These are phyloP conservation scores for Ophiostoma perfectum DNA, from an alignment of 2,329 filamentous ascomycete species.

Conservation along the genomic window DNA sequence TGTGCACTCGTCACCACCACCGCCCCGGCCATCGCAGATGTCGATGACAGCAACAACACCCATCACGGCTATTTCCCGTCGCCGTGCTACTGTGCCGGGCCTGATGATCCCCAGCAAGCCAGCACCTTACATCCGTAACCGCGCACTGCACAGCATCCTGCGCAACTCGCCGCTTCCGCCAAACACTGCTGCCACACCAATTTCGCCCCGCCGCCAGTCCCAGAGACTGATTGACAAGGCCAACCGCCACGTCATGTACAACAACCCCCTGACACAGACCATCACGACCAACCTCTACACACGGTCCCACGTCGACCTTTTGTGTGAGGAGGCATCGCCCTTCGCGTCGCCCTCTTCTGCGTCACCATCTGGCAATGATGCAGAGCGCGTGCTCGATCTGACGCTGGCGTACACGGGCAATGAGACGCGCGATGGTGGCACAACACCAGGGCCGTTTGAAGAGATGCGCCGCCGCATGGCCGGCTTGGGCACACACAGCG, in stretches of 20 bases:
- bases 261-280: slow-evolving; percentile 57
- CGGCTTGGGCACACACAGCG: slow-evolving; percentile 40
- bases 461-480: slow-evolving; percentile 57
- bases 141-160: slow-evolving; percentile 57
- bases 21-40: background rate
- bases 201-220: slow-evolving; percentile 51
- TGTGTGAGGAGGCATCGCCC: slow-evolving; percentile 52
- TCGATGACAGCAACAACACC: background rate
- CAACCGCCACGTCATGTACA: slow-evolving; percentile 54
- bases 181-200: slow-evolving; percentile 44
- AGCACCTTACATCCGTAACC: slow-evolving; percentile 55
- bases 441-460: slow-evolving; percentile 59
- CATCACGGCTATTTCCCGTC: slow-evolving; percentile 28
- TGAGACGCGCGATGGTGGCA: slow-evolving; percentile 55
- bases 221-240: slow-evolving; percentile 50
- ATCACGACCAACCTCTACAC: slow-evolving; percentile 59
- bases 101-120: slow-evolving; percentile 28
- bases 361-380: slow-evolving; percentile 31
- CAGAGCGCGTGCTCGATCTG: slow-evolving; percentile 44
- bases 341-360: slow-evolving; percentile 31
- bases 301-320: slow-evolving; percentile 58
- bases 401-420: slow-evolving; percentile 48
- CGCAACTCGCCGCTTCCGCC: slow-evolving; percentile 61
- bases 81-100: slow-evolving; percentile 28
- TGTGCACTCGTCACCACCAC: slow-evolving; percentile 16